Base-by-base conservation (phyloP, 208 protist species). In the Acanthamoeba castellanii region DNA sequence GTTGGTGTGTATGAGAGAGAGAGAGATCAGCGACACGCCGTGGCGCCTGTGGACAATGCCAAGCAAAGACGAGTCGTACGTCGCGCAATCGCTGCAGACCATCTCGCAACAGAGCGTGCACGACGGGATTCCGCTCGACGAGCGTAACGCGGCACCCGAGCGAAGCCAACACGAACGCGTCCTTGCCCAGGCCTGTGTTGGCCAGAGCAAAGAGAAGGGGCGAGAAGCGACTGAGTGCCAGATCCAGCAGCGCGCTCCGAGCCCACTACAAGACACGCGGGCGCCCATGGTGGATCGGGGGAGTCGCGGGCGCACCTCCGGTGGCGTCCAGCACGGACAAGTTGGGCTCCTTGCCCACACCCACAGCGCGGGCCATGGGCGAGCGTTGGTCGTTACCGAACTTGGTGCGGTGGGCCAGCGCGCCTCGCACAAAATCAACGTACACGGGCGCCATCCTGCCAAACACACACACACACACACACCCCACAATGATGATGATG, bases 141-240 rank as follows among this genome's bases (percentile, higher is more conserved):
- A 94, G 11, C 3, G 90, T 94, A 18, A 94, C 90, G 1, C 37
- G 90, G 27, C 90, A 94, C 2, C 90, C 90, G n/a, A 94, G 70
- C 7, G n/a, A 37, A 3, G 90, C 90, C 45, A 84, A 45, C 20
- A 94, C 70, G 68, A 94, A 94, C n/a, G 90, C 90, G 82, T 94
- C 90, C 90, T 94, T 76, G 30, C 68, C 90, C 42, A 94, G 37
- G 1, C 90, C 90, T 94, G 42, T 68, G n/a, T n/a, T n/a, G n/a
- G n/a, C n/a, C n/a, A n/a, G n/a, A n/a, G n/a, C n/a, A n/a, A n/a
- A n/a, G n/a, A n/a, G n/a, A n/a, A n/a, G n/a, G n/a, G n/a, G n/a
- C n/a, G n/a, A n/a, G n/a, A n/a, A n/a, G n/a, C n/a, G n/a, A n/a
- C n/a, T n/a, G n/a, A n/a, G n/a, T n/a, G 47, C 13, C 20, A 85